Percentiles rank a stretch among this genome's conserved stretches.
phyloP scores from a whole-genome alignment of 2,329 filamentous ascomycete species.

The Aspergillus alliaceus region DNA sequence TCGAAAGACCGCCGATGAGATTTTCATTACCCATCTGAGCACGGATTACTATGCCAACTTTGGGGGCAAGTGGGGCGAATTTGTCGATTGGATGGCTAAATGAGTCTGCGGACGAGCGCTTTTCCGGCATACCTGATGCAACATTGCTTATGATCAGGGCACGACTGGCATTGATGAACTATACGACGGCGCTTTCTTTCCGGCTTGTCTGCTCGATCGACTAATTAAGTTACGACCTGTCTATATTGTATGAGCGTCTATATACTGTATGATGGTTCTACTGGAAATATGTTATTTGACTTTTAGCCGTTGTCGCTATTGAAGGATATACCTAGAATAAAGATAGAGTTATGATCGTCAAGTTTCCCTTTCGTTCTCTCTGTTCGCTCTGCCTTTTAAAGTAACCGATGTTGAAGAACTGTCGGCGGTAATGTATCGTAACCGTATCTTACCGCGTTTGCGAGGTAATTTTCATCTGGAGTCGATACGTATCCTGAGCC shows the following conservation, averaged over 20 bases:
- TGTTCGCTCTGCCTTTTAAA: background rate
- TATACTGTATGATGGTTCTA: background rate
- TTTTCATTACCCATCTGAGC: slow-evolving; percentile 43
- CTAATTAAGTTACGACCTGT: background rate
- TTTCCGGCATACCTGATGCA: background rate
- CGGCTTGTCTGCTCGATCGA: background rate
- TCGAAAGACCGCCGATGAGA: slow-evolving; percentile 36
- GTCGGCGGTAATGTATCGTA: background rate
- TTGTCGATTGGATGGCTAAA: slow-evolving; percentile 35
- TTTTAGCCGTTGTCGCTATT: background rate
- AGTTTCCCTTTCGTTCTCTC: background rate
- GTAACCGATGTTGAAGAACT: too few species aligned
- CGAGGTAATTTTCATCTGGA: background rate
- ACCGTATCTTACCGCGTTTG: background rate
- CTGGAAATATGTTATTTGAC: background rate
- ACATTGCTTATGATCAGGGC: background rate
- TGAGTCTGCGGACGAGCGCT: slow-evolving; percentile 6
- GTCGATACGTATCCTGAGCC: background rate
- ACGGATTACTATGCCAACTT: slow-evolving; percentile 44
- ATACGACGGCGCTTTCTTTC: slow-evolving; percentile 5
- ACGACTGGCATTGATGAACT: slow-evolving; percentile 3
- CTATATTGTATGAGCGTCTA: background rate
- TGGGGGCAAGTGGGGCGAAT: slow-evolving; percentile 37
- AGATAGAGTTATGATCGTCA: background rate
- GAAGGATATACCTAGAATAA: background rate